These are phyloP conservation scores for Backusella westeae DNA, from an alignment of 192 early-diverging fungal species.

Conservation along the genomic window DNA sequence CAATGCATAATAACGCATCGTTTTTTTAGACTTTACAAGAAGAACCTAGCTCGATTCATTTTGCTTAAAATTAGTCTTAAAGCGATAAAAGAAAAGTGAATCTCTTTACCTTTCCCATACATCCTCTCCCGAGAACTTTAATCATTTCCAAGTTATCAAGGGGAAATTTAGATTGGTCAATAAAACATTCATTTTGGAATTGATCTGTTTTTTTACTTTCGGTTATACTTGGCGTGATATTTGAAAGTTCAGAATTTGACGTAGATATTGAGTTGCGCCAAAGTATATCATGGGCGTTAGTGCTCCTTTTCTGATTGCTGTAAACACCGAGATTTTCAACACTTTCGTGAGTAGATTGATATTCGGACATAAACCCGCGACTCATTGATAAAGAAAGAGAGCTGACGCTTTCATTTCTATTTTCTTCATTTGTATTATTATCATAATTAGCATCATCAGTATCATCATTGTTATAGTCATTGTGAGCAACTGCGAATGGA, in stretches of 20 bases:
- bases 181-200: background rate
- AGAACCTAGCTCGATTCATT: conserved; percentile 36
- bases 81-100: background rate
- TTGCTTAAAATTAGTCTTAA: too few species aligned
- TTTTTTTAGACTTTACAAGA: conserved; percentile 38
- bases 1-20: conserved; percentile 44
- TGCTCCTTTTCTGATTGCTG: too few species aligned
- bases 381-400: background rate
- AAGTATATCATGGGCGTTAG: background rate
- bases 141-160: conserved; percentile 51
- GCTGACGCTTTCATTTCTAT: background rate
- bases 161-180: conserved; percentile 14
- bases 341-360: background rate
- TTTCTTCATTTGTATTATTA: background rate
- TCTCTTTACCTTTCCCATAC: conserved; percentile 53
- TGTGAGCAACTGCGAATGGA: background rate
- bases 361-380: background rate
- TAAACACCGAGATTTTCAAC: background rate
- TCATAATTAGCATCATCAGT: background rate
- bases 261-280: background rate
- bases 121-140: conserved; percentile 52
- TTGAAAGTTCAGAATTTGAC: background rate
- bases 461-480: background rate
- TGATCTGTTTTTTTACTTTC: background rate
- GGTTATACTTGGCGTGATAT: background rate